These are phyloP conservation scores for Oidium heveae DNA, from an alignment of 2,329 filamentous ascomycete species.

Conservation along the genomic window DNA sequence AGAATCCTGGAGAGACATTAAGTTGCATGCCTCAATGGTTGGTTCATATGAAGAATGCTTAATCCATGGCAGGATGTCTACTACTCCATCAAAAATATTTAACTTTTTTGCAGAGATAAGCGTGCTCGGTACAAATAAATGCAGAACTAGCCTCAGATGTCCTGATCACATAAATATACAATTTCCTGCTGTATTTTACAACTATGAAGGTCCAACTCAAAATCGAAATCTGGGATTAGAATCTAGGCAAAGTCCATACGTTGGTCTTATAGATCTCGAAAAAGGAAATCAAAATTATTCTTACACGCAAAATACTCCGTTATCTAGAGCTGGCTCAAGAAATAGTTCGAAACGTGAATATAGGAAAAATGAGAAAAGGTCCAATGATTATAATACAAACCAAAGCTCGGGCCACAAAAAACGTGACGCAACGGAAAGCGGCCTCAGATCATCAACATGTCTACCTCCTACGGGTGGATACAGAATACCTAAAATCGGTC, in stretches of 20 bases:
- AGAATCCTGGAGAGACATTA: too few relatives aligned
- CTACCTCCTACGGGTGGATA: slow-evolving; percentile 65
- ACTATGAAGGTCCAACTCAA: slow-evolving; percentile 45
- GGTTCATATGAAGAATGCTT: slow-evolving; percentile 97
- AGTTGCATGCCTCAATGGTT: too few relatives aligned
- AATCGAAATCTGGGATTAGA: slow-evolving; percentile 35
- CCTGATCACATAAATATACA: slow-evolving; percentile 74
- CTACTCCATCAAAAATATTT: slow-evolving; percentile 72
- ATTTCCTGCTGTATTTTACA: slow-evolving; percentile 92
- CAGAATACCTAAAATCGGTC: slow-evolving; percentile 77
- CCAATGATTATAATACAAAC: slow-evolving; percentile 5
- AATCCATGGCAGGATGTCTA: slow-evolving; percentile 84
- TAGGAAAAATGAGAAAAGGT: not conserved
- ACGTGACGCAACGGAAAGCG: slow-evolving; percentile 27
- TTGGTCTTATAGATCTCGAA: slow-evolving; percentile 77
- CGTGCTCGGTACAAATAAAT: slow-evolving; percentile 69
- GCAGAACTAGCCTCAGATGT: slow-evolving; percentile 62
- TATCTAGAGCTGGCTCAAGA: not conserved
- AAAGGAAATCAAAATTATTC: slow-evolving; percentile 29
- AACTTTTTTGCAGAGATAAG: slow-evolving; percentile 91
- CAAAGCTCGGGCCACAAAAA: slow-evolving; percentile 15
- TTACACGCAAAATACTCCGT: not conserved
- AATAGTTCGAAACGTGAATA: not conserved
- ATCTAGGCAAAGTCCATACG: slow-evolving; percentile 86
- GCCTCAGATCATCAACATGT: slow-evolving; percentile 16